These are phyloP conservation scores for Trametes sp. DNA, from an alignment of 1,284 basidiomycete species.

Conservation along the genomic window DNA sequence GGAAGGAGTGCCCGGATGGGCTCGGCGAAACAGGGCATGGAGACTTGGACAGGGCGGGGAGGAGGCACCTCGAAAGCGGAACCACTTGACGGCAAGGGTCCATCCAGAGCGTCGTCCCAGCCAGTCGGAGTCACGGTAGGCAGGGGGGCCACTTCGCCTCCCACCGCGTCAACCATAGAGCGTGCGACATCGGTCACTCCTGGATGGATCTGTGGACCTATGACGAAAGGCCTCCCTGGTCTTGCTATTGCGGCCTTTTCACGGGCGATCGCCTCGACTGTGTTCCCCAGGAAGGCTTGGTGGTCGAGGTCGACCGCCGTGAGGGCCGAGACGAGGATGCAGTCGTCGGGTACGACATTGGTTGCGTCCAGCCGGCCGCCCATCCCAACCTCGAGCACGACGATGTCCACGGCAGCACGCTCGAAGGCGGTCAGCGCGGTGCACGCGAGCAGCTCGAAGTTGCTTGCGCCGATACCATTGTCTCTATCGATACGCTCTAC, in stretches of 20 bases:
- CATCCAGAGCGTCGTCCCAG: constrained; percentile 49
- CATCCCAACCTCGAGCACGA: constrained; percentile 94
- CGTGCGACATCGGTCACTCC: constrained; percentile 56
- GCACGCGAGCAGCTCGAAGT: constrained; percentile 88
- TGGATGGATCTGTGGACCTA: constrained; percentile 72
- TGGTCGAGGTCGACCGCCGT: constrained; percentile 94
- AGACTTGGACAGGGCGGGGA: constrained; percentile 52
- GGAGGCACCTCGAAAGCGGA: constrained; percentile 49
- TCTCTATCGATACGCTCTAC: constrained; percentile 62
- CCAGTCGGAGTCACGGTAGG: constrained; percentile 41
- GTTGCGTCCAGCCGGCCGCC: constrained; percentile 95
- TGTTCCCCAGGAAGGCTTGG: constrained; percentile 86
- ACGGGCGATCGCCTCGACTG: constrained; percentile 76
- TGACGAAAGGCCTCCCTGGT: constrained; percentile 71
- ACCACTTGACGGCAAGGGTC: constrained; percentile 40
- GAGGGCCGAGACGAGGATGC: constrained; percentile 81
- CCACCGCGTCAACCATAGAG: constrained; percentile 48
- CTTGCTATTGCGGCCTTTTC: constrained; percentile 91
- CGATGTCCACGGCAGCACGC: constrained; percentile 72
- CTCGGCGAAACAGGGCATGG: constrained; percentile 51
- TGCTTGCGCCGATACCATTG: constrained; percentile 61
- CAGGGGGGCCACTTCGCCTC: constrained; percentile 51
- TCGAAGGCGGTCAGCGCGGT: constrained; percentile 82
- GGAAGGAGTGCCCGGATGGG: constrained; percentile 57
- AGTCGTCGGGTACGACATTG: constrained; percentile 80